Base-by-base conservation (phyloP, 805 yeast species). In the Blastobotrys americana region DNA sequence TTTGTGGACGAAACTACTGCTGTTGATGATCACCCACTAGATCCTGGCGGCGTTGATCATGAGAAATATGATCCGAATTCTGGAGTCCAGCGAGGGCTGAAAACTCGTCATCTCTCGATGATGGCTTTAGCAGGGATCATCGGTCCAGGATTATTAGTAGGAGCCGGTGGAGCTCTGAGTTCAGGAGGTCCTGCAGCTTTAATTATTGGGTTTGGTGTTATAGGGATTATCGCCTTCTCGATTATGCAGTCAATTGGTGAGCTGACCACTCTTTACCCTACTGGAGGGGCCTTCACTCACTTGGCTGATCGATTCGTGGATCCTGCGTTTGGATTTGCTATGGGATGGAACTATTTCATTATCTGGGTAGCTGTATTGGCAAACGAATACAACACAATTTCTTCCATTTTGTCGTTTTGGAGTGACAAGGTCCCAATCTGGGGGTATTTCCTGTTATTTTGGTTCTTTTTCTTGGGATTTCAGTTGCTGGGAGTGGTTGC, bases 61-160 rank as follows among this genome's bases (percentile, higher is more conserved):
- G 42, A 37, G 8, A 20, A 6, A 34, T 37, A 46, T 16, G 64
- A 60, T 67, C 57, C 47, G 5, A 52, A 60, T 5, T 46, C 61
- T 2, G 68, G 68, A 2, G 68, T 66, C 19, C 59, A 58, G 44
- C 59, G 70, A 6, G 69, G 68, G 10, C 60, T 81, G 42, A 77
- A 75, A 54, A 73, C 76, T 36, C 71, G 89, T 57, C 90, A 84
- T 60, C 64, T 84, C 53, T 79, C 81, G 48, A 80, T 83, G 86
- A 84, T 84, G 65, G 88, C 93, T 41, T 70, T 84, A 49, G 93
- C 90, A 53, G 89, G 90, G 36, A 74, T 83, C 48, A 84, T 85
- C 53, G 95, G 95, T 55, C 81, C 90, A 5, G 95, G 93, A 57
- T 69, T 86, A 42, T 78, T 86, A 49, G 82, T 86, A 25, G 74